Conservation (phyloP, 1,284 basidiomycete genomes). For the Cutaneotrichosporon arboriforme region DNA sequence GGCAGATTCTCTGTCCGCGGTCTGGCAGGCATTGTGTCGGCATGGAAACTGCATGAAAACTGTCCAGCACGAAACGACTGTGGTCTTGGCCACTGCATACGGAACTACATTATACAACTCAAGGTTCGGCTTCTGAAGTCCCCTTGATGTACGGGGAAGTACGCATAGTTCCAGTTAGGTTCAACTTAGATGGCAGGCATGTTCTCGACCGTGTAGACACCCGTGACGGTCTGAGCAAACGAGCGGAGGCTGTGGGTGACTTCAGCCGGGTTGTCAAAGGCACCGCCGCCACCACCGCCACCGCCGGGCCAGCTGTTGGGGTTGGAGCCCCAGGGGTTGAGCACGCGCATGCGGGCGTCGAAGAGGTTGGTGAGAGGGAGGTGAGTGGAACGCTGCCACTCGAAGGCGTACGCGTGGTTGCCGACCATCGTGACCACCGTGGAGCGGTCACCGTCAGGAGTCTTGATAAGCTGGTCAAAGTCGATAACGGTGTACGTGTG, state of each 20-base stretch:
- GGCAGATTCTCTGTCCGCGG: no score
- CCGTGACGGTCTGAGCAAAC: constrained; percentile 8
- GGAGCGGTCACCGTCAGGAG: constrained; percentile 4
- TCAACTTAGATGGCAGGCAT: constrained; percentile 8
- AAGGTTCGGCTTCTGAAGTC: no score
- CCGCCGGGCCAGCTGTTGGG: constrained; percentile 12
- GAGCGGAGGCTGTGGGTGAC: constrained; percentile 12
- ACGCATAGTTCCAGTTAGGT: no score
- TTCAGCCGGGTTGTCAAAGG: constrained; percentile 7
- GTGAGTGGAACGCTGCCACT: constrained; percentile 3
- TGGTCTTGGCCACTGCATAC: no score
- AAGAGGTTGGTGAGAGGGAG: constrained; percentile 2
- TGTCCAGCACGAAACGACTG: no score
- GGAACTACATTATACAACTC: no score
- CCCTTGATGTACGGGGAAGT: no score
- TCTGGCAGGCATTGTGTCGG: no score
- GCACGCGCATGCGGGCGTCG: background rate
- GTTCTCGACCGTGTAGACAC: constrained; percentile 14
- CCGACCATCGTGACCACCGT: constrained; percentile 13
- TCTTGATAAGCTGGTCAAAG: constrained; percentile 17
- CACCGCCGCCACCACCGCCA: constrained; percentile 2
- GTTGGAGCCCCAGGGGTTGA: constrained; percentile 23
- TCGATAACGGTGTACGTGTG: constrained; percentile 16
- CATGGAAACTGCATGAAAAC: no score
- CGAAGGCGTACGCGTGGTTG: constrained; percentile 18